Base-by-base conservation (phyloP, 192 early-diverging fungal genomes). In the Kappamyces sp. region DNA sequence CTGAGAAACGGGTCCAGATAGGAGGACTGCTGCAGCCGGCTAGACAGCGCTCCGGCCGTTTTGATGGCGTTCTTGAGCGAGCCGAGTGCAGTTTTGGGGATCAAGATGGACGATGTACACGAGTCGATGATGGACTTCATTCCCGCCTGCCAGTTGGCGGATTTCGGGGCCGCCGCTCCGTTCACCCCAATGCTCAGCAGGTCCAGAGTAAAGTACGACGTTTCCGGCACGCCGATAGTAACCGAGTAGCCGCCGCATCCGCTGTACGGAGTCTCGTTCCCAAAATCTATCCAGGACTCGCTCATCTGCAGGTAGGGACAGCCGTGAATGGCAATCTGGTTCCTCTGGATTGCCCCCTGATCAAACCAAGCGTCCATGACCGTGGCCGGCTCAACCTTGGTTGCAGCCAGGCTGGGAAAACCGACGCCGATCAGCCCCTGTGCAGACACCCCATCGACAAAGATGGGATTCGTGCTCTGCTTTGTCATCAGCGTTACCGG, bases 381-480 rank as follows among this genome's bases (percentile, higher is more conserved):
- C 23, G 23, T 23, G 23, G 23, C 23, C 7, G 55, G 55, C 12
- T 23, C 35, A 40, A 31, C n/a, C 31, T 7, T 40, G 5, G 34
- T 15, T 5, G 55, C 41, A 7, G 36, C 38, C n/a, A 57, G 47
- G 13, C 37, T 13, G 10, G 57, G 35, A 59, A 38, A 59, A 1
- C 13, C 57, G 3, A 59, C 12, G 36, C 57, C 57, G 3, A 59
- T 37, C 46, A 59, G 43, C 37, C 57, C 57, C 35, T 59, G 32
- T 1, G 57, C 38, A 7, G 2, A 8, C 13, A 35, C 8, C 1
- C 38, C 57, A 15, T 13, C 13, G 10, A 44, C n/a, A 40, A 38
- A 59, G n/a, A 40, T 13, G 1, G 57, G 57, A 15, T n/a, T 13
- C 10, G 40, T 59, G 5, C 35, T 38, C 15, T 59, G 57, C 13